Base-by-base conservation (phyloP, 345 rosid genomes). In the Eucalyptus pauciflora region DNA sequence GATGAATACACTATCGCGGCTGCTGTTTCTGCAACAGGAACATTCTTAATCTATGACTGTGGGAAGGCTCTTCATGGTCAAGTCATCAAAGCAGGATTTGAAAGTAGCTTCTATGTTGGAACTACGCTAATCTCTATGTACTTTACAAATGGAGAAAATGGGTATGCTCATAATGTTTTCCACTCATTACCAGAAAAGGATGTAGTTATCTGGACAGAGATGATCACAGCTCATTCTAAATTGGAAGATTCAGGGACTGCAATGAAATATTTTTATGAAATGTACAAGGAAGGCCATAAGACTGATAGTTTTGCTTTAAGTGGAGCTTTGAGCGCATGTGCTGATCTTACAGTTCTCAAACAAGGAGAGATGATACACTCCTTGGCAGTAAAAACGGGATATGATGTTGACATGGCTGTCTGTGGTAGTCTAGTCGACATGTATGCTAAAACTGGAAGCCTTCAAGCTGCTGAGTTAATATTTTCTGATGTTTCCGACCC, bases 171-270 rank as follows among this genome's bases (percentile, higher is more conserved):
- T 86, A 88, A 87, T 50, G 92, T 95, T 90, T 96, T 96, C 90
- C 56, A 49, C 90, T 91, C 86, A 87, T 91, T 93, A 41, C 67
- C 86, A 7, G 94, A 93, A 88, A 97, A 92, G 91, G 99, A 97
- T 90, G 51, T 94, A 60, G 95, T 96, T 91, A 94, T 96, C 29
- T 96, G 99, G 99, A 97, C 99, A 67, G 98, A 96, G 94, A 96
- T 97, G 96, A 94, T 97, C 50, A 91, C 94, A 86, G 97, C 96
- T 37, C 93, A 95, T 86, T 93, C 97, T 13, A 95, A 95, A 92
- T 67, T 95, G 88, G 98, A 94, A 52, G 96, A 96, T 89, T 93
- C 93, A 24, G 95, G 92, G 90, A 58, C 52, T 43, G 96, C 98
- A 7, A 88, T 96, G 69, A 92, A 91, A 81, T 90, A 90, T 88